These are phyloP conservation scores for Chytridium lagenaria DNA, from an alignment of 371 early-diverging fungal genomes.

Conservation along the genomic window DNA sequence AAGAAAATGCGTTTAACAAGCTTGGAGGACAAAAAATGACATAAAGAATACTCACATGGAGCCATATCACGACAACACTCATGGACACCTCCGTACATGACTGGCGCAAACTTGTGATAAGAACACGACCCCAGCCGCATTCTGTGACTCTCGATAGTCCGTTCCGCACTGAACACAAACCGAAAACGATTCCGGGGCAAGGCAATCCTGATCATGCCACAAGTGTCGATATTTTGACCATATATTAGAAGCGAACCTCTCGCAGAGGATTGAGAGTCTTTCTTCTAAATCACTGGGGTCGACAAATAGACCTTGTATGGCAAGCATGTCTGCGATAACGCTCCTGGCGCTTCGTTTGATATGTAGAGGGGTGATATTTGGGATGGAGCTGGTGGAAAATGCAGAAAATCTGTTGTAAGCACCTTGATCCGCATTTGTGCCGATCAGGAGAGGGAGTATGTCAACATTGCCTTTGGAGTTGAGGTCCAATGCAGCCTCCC, in stretches of 20 bases:
- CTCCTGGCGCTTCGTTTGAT: background rate
- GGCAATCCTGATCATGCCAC: background rate
- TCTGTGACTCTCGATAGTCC: background rate
- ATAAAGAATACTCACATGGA: conserved; percentile 2
- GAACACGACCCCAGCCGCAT: background rate
- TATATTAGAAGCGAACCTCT: background rate
- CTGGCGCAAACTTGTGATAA: background rate
- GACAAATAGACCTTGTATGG: background rate
- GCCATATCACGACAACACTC: background rate
- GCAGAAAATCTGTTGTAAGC: conserved; percentile 1
- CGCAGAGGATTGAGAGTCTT: background rate
- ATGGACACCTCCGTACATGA: background rate
- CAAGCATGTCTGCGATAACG: background rate
- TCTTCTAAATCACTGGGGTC: background rate
- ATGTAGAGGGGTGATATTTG: background rate
- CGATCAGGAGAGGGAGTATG: conserved; percentile 9
- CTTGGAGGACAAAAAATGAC: background rate
- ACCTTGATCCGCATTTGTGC: background rate
- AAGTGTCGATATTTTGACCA: background rate
- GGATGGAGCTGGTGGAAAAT: conserved; percentile 3
- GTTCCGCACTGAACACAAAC: background rate
- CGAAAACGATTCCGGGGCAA: background rate
- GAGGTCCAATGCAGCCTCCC: background rate
- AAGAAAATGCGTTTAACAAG: background rate
- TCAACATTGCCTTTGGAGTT: background rate